A percentile compares a stretch with the other conserved stretches of the same genome.
Evolutionary conservation across 106 monocot genomes (phyloP).

Genomic region (Amphibolis antarctica): DNA sequence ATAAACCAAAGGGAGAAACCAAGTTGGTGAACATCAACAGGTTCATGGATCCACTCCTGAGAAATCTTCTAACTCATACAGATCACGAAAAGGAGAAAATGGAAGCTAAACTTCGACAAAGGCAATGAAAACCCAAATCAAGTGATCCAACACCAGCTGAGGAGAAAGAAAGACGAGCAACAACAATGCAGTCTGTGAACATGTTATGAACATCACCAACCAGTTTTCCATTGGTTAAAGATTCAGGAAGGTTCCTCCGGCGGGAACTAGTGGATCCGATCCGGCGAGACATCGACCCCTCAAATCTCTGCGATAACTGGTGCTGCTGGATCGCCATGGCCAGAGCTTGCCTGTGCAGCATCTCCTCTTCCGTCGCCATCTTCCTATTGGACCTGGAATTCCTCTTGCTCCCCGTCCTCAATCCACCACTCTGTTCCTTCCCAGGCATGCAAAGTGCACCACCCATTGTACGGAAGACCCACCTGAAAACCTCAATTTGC

Average conservation of each 20-base stretch:
- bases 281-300: slow-evolving; percentile 74
- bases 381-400: slow-evolving; percentile 25
- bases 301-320: slow-evolving; percentile 53
- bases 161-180: neutral
- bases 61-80: too few species aligned
- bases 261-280: slow-evolving; percentile 54
- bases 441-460: slow-evolving; percentile 39
- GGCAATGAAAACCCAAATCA: too few species aligned
- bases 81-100: too few species aligned
- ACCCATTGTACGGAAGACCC: slow-evolving; percentile 29
- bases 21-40: neutral
- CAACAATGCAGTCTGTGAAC: neutral
- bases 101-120: too few species aligned
- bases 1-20: neutral
- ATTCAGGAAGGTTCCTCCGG: slow-evolving; percentile 43
- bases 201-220: slow-evolving; percentile 1
- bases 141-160: too few species aligned
- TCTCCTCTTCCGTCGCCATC: slow-evolving; percentile 52
- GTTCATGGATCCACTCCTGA: neutral
- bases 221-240: slow-evolving; percentile 37
- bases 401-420: slow-evolving; percentile 26
- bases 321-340: slow-evolving; percentile 70
- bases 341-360: slow-evolving; percentile 59
- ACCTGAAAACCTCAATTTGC: neutral
- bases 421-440: slow-evolving; percentile 22